Evolutionary conservation across 2,329 filamentous ascomycete genomes (phyloP).

Genomic region (Cercospora sp.): DNA sequence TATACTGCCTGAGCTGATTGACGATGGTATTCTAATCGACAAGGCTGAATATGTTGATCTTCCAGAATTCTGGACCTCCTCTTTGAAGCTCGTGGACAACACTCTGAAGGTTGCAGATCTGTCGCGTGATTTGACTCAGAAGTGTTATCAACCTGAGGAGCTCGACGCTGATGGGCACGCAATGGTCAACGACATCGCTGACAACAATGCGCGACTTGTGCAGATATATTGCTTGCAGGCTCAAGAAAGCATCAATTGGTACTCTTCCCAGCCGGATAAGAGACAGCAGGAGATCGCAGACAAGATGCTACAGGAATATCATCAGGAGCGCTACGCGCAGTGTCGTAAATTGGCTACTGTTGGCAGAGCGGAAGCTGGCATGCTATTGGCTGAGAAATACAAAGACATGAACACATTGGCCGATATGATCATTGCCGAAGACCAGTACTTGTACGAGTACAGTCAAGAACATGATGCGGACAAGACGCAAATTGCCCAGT

Average conservation of each 20-base stretch:
- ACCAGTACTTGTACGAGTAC: slow-evolving; percentile 42
- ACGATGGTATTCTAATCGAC: slow-evolving; percentile 45
- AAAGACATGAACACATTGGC: slow-evolving; percentile 64
- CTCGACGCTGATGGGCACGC: slow-evolving; percentile 34
- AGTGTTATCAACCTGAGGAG: slow-evolving; percentile 43
- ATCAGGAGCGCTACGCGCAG: slow-evolving; percentile 46
- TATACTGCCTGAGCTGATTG: slow-evolving; percentile 64
- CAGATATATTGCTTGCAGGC: slow-evolving; percentile 59
- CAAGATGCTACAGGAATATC: slow-evolving; percentile 43
- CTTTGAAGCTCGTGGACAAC: slow-evolving; percentile 47
- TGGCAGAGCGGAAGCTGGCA: slow-evolving; percentile 58
- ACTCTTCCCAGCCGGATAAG: slow-evolving; percentile 51
- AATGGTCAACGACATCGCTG: slow-evolving; percentile 51
- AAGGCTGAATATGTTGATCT: slow-evolving; percentile 65
- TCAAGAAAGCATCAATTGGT: slow-evolving; percentile 61
- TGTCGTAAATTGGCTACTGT: slow-evolving; percentile 48
- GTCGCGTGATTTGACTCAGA: slow-evolving; percentile 44
- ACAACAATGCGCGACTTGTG: slow-evolving; percentile 56
- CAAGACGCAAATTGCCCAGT: slow-evolving; percentile 25
- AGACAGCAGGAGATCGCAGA: slow-evolving; percentile 52
- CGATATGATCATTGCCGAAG: slow-evolving; percentile 50
- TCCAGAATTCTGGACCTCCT: slow-evolving; percentile 84
- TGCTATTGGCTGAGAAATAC: slow-evolving; percentile 63
- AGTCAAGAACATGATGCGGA: slow-evolving; percentile 27
- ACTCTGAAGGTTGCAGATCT: slow-evolving; percentile 42